Base-by-base conservation (phyloP, 1,284 basidiomycete genomes). In the Gomphus bonarii region DNA sequence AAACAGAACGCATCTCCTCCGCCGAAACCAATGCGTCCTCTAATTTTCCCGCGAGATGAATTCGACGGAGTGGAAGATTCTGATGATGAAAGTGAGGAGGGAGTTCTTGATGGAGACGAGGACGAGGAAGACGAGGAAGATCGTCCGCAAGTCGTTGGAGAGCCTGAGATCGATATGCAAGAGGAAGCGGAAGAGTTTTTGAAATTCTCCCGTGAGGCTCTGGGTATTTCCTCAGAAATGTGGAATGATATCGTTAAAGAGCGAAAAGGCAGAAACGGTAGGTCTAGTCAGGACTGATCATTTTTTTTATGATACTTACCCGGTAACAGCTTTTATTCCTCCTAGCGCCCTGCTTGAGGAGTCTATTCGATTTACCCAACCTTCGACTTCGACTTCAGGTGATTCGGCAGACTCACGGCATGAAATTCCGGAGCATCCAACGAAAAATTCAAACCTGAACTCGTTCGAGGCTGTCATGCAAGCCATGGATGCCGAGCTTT, bases 381-480 rank as follows among this genome's bases (percentile, higher is more conserved):
- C 58, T 46, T 22, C 57, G 30, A 36, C 54, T 55, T 36, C 51
- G 43, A 61, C 60, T 22, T 33, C 57, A 44, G 61, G 70, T 14
- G 61, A 59, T 20, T 64, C 72, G 35, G 47, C 58, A 54, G 38
- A 31, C 43, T 25, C 30, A 31, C 30, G 33, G 18, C 25, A 46
- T 12, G 54, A 49, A 43, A 22, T 10, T 12, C 16, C 54, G 33
- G 30, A 50, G 3, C 22, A 49, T 28, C 22, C 9, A 38, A 73
- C 73, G 52, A 68, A 70, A 9, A 81, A 92, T 66, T 77, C 81
- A 4, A 80, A 84, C 52, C 75, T 97, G n/a, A 79, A 93, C 67
- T 91, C 90, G 0, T 97, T 97, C 63, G 95, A 98, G 65, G 81
- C 85, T 7, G 88, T 97, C 42, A 97, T 97, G 95, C 80, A 83